A percentile compares a stretch with the other conserved stretches of the same genome.
Conservation (phyloP, 805 yeast genomes). For the Sungouiozyma intestinalis region DNA sequence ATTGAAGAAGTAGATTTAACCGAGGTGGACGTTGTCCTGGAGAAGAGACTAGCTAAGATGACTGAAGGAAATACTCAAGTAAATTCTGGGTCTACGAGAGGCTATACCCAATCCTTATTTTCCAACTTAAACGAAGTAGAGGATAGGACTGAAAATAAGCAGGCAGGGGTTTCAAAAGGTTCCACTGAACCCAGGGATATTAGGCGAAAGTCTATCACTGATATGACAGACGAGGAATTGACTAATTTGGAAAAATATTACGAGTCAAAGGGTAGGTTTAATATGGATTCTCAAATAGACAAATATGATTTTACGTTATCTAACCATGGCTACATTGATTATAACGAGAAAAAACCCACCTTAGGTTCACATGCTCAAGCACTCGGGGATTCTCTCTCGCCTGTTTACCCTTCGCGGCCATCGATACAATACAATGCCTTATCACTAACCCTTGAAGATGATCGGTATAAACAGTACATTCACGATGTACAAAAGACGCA, state of each 20-base stretch:
- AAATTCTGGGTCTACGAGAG: slow-evolving; percentile 24
- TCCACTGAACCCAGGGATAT: background rate
- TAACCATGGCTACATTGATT: background rate
- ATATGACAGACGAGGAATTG: slow-evolving; percentile 26
- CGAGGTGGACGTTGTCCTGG: slow-evolving; percentile 12
- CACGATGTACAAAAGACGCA: slow-evolving; percentile 4
- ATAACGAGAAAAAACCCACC: background rate
- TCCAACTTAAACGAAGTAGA: slow-evolving; percentile 28
- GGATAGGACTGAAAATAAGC: slow-evolving; percentile 16
- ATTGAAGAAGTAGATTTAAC: slow-evolving; percentile 19
- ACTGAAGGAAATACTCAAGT: slow-evolving; percentile 23
- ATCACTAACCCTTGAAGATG: slow-evolving; percentile 16
- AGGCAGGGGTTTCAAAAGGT: background rate
- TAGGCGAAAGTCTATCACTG: slow-evolving; percentile 23
- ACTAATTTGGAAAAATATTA: slow-evolving; percentile 22
- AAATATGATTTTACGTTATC: slow-evolving; percentile 17
- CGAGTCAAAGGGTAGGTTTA: slow-evolving; percentile 18
- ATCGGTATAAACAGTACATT: slow-evolving; percentile 11
- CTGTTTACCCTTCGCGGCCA: slow-evolving; percentile 28
- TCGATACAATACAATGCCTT: slow-evolving; percentile 22
- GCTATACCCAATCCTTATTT: slow-evolving; percentile 25
- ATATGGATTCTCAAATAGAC: slow-evolving; percentile 13
- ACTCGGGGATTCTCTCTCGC: slow-evolving; percentile 16
- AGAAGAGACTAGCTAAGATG: slow-evolving; percentile 11
- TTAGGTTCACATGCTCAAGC: slow-evolving; percentile 4